Conservation (phyloP, 2,329 filamentous ascomycete species). For the Nakataea oryzae region DNA sequence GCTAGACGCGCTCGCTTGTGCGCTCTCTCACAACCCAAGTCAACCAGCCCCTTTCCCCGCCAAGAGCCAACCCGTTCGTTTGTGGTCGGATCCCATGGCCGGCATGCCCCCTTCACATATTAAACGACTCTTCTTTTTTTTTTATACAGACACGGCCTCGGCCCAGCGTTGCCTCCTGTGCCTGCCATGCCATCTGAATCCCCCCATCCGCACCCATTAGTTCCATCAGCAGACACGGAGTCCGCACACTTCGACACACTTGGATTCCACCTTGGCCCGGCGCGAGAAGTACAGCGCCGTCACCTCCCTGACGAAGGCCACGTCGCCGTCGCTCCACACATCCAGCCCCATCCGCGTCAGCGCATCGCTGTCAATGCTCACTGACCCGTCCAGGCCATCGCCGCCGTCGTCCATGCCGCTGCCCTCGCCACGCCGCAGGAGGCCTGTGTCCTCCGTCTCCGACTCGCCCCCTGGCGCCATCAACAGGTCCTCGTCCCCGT, state of each 20-base stretch:
- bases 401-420: slow-evolving; percentile 7
- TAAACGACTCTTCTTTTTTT: background rate
- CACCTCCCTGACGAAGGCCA: slow-evolving; percentile 55
- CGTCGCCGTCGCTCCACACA: slow-evolving; percentile 62
- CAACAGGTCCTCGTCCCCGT: slow-evolving; percentile 12
- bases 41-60: background rate
- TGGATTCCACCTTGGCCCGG: slow-evolving; percentile 52
- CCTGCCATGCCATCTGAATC: background rate
- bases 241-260: slow-evolving; percentile 65
- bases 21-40: background rate
- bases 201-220: too few relatives aligned
- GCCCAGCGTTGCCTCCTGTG: background rate
- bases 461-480: background rate
- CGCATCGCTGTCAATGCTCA: slow-evolving; percentile 53
- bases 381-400: slow-evolving; percentile 20
- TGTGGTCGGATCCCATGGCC: background rate
- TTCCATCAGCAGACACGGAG: slow-evolving; percentile 50
- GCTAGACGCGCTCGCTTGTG: background rate
- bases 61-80: background rate
- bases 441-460: background rate
- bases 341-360: slow-evolving; percentile 67
- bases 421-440: background rate
- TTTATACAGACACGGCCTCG: background rate
- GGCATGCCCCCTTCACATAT: background rate
- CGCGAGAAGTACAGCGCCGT: slow-evolving; percentile 56